phyloP scores from a whole-genome alignment of 495 filamentous ascomycete genomes.

The Aspergillus carlsbadensis region DNA sequence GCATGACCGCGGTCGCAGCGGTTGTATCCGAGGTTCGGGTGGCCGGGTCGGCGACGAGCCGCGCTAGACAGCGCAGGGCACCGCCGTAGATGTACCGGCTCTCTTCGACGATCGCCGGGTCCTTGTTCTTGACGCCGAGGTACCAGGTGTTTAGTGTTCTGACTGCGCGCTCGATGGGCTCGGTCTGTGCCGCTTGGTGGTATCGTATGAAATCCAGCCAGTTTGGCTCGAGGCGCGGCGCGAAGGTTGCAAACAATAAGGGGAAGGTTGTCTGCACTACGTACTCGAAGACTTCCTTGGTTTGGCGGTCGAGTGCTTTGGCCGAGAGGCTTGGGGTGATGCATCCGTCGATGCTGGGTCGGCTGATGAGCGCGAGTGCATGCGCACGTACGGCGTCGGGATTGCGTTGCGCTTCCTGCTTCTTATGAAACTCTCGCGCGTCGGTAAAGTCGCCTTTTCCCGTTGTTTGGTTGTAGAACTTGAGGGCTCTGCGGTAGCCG shows the following conservation, averaged over 20 bases:
- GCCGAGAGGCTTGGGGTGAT: slow-evolving; percentile 18
- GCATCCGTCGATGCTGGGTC: slow-evolving; percentile 18
- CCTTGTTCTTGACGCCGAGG: slow-evolving; percentile 16
- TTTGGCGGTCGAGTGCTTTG: slow-evolving; percentile 18
- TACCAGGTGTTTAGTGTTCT: slow-evolving; percentile 19
- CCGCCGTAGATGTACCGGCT: slow-evolving; percentile 28
- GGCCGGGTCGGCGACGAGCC: slow-evolving; percentile 15
- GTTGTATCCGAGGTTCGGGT: slow-evolving; percentile 21
- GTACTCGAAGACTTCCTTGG: slow-evolving; percentile 23
- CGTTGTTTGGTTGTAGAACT: slow-evolving; percentile 20
- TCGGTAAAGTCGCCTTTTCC: slow-evolving; percentile 2
- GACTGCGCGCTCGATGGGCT: slow-evolving; percentile 15
- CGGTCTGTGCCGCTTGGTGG: not conserved
- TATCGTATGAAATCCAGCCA: slow-evolving; percentile 26
- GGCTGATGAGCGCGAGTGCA: not conserved
- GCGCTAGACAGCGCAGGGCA: slow-evolving; percentile 14
- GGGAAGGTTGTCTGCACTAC: slow-evolving; percentile 21
- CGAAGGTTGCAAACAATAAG: slow-evolving; percentile 15
- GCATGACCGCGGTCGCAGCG: slow-evolving; percentile 26
- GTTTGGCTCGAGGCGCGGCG: slow-evolving; percentile 16
- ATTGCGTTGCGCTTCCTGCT: not conserved
- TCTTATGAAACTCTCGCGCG: not conserved
- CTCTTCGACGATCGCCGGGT: slow-evolving; percentile 14
- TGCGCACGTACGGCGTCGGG: not conserved
- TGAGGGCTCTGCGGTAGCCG: slow-evolving; percentile 26